Conservation (phyloP, 306 rosid species). For the Trifolium dubium region DNA sequence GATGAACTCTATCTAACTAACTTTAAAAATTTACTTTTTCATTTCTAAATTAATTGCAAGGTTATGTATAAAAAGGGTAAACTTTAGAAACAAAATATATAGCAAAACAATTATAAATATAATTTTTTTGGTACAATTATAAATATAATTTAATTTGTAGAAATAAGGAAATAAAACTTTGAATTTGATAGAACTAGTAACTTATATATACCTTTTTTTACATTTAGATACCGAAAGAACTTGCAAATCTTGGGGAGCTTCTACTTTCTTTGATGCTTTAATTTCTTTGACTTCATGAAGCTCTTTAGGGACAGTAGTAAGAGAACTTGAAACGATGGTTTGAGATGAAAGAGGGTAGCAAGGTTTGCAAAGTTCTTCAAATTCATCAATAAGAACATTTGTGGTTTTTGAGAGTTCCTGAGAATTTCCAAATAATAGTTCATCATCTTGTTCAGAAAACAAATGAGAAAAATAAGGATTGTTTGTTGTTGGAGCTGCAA, state of each 20-base stretch:
- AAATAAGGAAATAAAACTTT: background rate
- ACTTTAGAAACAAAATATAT: background rate
- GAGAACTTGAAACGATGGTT: slow-evolving; percentile 38
- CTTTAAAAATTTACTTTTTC: too few species aligned
- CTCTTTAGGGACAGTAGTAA: slow-evolving; percentile 43
- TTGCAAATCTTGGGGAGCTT: slow-evolving; percentile 40
- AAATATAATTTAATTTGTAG: background rate
- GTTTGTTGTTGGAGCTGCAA: background rate
- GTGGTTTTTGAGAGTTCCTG: slow-evolving; percentile 59
- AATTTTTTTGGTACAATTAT: too few species aligned
- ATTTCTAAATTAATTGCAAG: background rate
- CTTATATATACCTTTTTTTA: slow-evolving; percentile 53
- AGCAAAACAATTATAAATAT: background rate
- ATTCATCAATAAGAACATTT: slow-evolving; percentile 51
- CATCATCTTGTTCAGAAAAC: slow-evolving; percentile 45
- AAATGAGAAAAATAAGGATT: slow-evolving; percentile 32
- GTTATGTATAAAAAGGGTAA: background rate
- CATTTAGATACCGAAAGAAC: slow-evolving; percentile 33
- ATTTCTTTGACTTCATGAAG: slow-evolving; percentile 36
- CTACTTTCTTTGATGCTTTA: slow-evolving; percentile 35
- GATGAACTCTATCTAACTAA: too few species aligned
- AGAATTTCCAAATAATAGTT: slow-evolving; percentile 38
- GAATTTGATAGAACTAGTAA: background rate
- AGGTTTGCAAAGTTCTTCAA: slow-evolving; percentile 68
- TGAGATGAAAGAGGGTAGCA: slow-evolving; percentile 58